Evolutionary conservation across 2,329 filamentous ascomycete species (phyloP), one percentile per base, ranked within the genome.

Genomic region (Calonectria pseudoturangicola): DNA sequence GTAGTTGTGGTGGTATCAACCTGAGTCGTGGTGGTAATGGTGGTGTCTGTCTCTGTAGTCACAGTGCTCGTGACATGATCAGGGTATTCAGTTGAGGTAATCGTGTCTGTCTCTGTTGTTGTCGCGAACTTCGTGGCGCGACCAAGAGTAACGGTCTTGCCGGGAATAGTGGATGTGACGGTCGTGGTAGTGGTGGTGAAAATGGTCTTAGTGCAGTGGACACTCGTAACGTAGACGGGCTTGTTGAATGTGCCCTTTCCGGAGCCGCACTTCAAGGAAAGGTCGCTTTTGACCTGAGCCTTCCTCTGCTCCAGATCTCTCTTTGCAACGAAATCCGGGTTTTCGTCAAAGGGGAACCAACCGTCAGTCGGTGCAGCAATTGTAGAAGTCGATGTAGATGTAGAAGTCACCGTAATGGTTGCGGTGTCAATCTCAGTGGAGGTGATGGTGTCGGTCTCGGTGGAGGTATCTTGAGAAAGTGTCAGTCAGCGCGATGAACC

Each of bases 131-230:
- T 4, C 7, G 51, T 58, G 12, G 39, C 33, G n/a, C n/a, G 51
- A 21, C 51, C 51, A 36, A 58, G 51, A 21, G 51, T 58, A 4
- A 58, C 18, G n/a, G 51, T 58, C 7, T 39, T 58, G 1, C 51
- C 51, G 25, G 51, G 51, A 3, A 58, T 30, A 2, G 51, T 58
- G 4, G 51, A 58, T 39, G 51, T 58, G 18, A 25, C 33, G 4
- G 51, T 58, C 30, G 39, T 58, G 33, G 30, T 58, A 2, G 51
- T 58, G n/a, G 51, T 58, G 3, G 18, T 39, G 30, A 58, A 58
- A 39, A 58, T 58, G 6, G 51, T 58, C n/a, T 39, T 58, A 25
- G 51, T 58, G n/a, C 51, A 58, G n/a, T 58, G 51, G n/a, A 58
- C 51, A 36, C 51, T 58, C 12, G 51, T 58, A 2, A 58, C 51